Evolutionary conservation across 352 stramenopile genomes (phyloP), one percentile per base, ranked within the genome.

Genomic region (Globisporangium cylindrosporum): DNA sequence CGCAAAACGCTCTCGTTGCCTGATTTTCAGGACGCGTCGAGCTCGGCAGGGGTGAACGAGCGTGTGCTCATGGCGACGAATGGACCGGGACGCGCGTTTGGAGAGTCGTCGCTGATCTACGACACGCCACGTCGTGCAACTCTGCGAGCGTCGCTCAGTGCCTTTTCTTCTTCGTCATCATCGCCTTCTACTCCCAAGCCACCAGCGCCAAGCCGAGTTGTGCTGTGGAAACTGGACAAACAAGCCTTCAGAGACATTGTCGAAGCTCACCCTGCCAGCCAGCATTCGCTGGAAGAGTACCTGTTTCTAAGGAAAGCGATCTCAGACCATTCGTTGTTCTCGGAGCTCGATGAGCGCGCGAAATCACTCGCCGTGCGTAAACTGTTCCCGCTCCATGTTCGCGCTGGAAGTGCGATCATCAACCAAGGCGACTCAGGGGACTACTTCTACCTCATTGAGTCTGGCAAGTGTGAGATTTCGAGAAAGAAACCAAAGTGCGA

Each of bases 381-480:
- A 68, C 91, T 88, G 41, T 96, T 96, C 36, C 86, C 89, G 1
- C 68, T 96, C 3, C 69, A 79, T 25, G 86, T 94, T 0, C 74
- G 74, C 15, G 78, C 76, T 25, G 84, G 81, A 20, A 84, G 81
- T 46, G 83, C 75, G 18, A 90, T 96, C 49, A 71, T 96, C 36
- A 79, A 81, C 4, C 87, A 96, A 64, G 89, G 89, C 32, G 84
- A 94, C 58, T 85, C 81, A 15, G 89, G 89, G 0, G 87, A 96
- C 68, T 95, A 96, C 73, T 93, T 96, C 48, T 96, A 96, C 64
- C 41, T 96, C 38, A 79, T 96, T 46, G 86, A 96, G 67, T 82
- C 69, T 5, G 87, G 89, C 43, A 77, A 82, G 34, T 96, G 89
- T 46, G 82, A 91, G 51, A 89, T 96, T 25, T 77, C 86, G 56